A percentile compares a stretch with the other conserved stretches of the same genome.
Conservation (phyloP, 2,329 filamentous ascomycete species). For the Fusarium sp. region DNA sequence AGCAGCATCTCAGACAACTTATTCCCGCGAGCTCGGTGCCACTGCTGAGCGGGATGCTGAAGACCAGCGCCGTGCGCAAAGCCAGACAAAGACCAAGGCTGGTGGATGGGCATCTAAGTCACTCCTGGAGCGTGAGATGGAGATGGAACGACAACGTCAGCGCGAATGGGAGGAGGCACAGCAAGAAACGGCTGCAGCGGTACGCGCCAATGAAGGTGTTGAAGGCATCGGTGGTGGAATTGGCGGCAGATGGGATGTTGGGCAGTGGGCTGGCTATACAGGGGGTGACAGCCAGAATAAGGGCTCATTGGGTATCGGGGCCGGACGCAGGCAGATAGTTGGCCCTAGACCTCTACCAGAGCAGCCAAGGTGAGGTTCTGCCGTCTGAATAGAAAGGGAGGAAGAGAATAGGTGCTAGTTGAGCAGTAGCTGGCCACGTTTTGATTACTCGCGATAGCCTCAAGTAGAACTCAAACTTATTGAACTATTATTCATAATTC, state of each 20-base stretch:
- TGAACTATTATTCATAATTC: neutral
- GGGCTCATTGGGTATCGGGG: constrained; percentile 71
- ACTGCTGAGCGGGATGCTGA: constrained; percentile 70
- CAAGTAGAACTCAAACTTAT: neutral
- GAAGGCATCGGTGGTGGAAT: constrained; percentile 74
- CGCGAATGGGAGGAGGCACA: constrained; percentile 83
- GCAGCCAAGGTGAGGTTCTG: constrained; percentile 39
- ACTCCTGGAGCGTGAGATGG: constrained; percentile 81
- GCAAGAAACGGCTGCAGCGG: constrained; percentile 66
- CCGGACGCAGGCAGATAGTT: constrained; percentile 79
- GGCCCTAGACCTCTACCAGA: constrained; percentile 74
- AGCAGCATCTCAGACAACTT: constrained; percentile 56
- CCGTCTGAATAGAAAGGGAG: constrained; percentile 9
- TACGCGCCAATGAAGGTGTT: constrained; percentile 60
- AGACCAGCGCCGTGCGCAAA: constrained; percentile 66
- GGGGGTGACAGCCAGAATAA: constrained; percentile 79
- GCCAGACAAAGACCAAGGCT: constrained; percentile 69
- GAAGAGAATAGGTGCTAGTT: neutral
- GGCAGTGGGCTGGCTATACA: constrained; percentile 78
- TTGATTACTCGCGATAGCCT: neutral
- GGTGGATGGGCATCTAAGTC: constrained; percentile 73
- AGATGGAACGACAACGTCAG: constrained; percentile 78
- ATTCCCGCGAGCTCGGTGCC: constrained; percentile 63
- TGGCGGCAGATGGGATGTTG: constrained; percentile 76
- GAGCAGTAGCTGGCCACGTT: neutral